These are phyloP conservation scores for Globisporangium sylvaticum DNA, from an alignment of 352 stramenopile species.

Conservation along the genomic window DNA sequence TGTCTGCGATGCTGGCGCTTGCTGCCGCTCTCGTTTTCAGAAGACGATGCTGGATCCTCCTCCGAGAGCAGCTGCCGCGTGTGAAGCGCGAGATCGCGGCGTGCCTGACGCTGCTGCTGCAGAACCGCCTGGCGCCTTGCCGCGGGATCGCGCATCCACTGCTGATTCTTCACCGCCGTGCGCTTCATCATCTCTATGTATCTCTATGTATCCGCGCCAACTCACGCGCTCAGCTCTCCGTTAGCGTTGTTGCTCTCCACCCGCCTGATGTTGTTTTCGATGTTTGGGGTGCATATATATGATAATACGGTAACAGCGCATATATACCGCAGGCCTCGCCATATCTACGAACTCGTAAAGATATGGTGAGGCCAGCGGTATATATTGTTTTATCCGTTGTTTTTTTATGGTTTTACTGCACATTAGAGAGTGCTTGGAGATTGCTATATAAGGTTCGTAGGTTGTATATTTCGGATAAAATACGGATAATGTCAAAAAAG, in stretches of 20 bases:
- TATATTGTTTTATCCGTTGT: no score
- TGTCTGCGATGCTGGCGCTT: slow-evolving; percentile 14
- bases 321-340: no score
- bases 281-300: background rate
- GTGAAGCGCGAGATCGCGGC: slow-evolving; percentile 76
- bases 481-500: no score
- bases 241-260: background rate
- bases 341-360: no score
- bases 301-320: background rate
- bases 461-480: no score
- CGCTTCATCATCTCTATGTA: slow-evolving; percentile 28
- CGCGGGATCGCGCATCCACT: slow-evolving; percentile 59
- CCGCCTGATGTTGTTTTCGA: background rate
- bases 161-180: slow-evolving; percentile 58
- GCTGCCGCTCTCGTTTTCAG: slow-evolving; percentile 19
- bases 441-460: no score
- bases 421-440: no score
- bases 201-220: background rate
- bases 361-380: no score
- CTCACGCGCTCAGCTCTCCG: background rate
- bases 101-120: slow-evolving; percentile 65
- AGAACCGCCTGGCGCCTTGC: slow-evolving; percentile 54
- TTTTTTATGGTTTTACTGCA: no score
- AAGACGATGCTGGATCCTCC: slow-evolving; percentile 24
- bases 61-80: slow-evolving; percentile 53